A percentile compares a stretch with the other conserved stretches of the same genome.
These are phyloP conservation scores for Sorghum bicolor DNA, from an alignment of 176 grass and related monocot species.

Conservation along the genomic window DNA sequence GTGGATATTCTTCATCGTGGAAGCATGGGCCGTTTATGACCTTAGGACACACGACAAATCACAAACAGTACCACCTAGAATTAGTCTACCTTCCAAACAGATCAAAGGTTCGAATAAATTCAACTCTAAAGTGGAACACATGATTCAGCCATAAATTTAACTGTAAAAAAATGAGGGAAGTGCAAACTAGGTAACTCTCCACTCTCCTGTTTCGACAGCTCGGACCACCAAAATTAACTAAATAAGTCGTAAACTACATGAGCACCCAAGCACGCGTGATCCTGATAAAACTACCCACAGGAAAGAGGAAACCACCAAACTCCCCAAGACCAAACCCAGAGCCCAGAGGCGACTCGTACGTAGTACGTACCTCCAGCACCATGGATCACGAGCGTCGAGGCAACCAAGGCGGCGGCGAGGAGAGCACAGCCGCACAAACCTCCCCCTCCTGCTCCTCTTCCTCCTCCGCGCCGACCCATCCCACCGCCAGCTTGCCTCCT, in stretches of 20 bases:
- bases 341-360: background rate
- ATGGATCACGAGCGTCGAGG: constrained; percentile 25
- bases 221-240: background rate
- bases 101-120: background rate
- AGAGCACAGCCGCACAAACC: background rate
- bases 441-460: background rate
- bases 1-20: background rate
- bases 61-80: background rate
- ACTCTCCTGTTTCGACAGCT: constrained; percentile 7
- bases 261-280: background rate
- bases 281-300: background rate
- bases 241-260: background rate
- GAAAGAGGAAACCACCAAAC: constrained; percentile 8
- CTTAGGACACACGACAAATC: background rate
- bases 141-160: background rate
- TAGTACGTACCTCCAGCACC: constrained; percentile 33
- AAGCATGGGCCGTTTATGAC: background rate
- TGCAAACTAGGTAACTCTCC: background rate
- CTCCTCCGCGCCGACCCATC: constrained; percentile 31
- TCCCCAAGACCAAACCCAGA: background rate
- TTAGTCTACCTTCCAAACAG: background rate
- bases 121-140: background rate
- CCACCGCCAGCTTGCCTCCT: constrained; percentile 2
- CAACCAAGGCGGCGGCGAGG: constrained; percentile 28
- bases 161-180: background rate